Evolutionary conservation across 169 alveolate species (phyloP), one percentile per base, ranked within the genome.

Genomic region (Plasmodium yoelii): DNA sequence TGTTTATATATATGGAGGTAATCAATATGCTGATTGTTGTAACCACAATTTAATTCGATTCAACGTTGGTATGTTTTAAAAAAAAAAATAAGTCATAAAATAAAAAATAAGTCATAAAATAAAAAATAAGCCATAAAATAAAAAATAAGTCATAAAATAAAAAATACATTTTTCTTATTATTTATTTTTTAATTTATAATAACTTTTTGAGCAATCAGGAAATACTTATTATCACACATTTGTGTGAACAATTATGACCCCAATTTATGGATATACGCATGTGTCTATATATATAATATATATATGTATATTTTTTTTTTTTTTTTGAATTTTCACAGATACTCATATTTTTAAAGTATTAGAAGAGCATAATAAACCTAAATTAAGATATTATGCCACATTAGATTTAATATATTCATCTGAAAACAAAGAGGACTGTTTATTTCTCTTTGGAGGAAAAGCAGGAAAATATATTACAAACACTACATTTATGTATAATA

Each of bases 371-470:
- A 69, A 69, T 1, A 34, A 61, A 1, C 84, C 87, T 13, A 42
- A 68, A 51, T 19, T 47, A 26, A 26, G 91, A 22, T 69, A 70
- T 63, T 84, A 39, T 61, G 84, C 87, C 26, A 84, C 87, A 49
- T 67, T 84, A 34, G 42, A 84, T 53, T 56, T 84, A 57, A 61
- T 84, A 10, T 18, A 84, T 39, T 84, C 91, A 9, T 69, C 63
- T 57, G 74, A 69, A 13, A 22, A 42, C 6, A 55, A 57, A n/a
- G 91, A 55, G 47, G 39, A 84, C 5, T 84, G 91, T 61, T 71
- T 84, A 44, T 53, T 84, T 61, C 68, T 84, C 13, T 84, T 64
- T 68, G 91, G 91, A 28, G 91, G 91, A 7, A 84, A 84, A 34
- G 47, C 61, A 61, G 69, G 68, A 5, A 64, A 18, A 28, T 84